phyloP scores from a whole-genome alignment of 257 asterid genomes.

The Solanum clarkiae region DNA sequence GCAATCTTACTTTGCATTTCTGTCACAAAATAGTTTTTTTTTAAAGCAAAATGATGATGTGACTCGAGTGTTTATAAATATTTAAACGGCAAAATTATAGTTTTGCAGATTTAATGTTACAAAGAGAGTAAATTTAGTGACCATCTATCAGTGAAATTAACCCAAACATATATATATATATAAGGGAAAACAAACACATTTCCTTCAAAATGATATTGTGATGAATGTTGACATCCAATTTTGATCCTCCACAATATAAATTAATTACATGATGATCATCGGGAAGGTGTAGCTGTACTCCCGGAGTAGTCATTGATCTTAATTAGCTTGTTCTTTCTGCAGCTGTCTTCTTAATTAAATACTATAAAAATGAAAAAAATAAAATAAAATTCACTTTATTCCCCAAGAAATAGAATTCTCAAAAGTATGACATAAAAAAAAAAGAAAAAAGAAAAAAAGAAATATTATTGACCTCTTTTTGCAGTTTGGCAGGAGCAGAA shows the following conservation, averaged over 20 bases:
- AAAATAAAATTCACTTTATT: not conserved
- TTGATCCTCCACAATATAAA: not conserved
- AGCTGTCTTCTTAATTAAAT: not conserved
- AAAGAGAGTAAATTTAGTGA: not conserved
- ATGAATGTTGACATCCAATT: not conserved
- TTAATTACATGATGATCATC: constrained; percentile 4
- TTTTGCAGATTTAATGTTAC: not conserved
- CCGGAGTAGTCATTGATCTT: not conserved
- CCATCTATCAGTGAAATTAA: not conserved
- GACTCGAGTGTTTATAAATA: not conserved
- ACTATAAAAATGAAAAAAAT: not conserved
- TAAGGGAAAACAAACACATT: not conserved
- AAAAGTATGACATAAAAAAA: not conserved
- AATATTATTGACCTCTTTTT: not conserved
- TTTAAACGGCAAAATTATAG: not conserved
- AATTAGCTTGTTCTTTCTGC: not conserved
- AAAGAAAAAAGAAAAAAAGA: not conserved
- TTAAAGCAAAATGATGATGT: too few species aligned
- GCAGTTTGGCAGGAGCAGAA: not conserved
- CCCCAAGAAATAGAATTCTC: not conserved
- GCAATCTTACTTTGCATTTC: too few species aligned
- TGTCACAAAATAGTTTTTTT: too few species aligned
- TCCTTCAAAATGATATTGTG: not conserved
- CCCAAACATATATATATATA: not conserved
- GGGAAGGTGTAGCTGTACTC: not conserved